Evolutionary conservation across 495 filamentous ascomycete species (phyloP).

Genomic region (Hypoxylon fuscum): DNA sequence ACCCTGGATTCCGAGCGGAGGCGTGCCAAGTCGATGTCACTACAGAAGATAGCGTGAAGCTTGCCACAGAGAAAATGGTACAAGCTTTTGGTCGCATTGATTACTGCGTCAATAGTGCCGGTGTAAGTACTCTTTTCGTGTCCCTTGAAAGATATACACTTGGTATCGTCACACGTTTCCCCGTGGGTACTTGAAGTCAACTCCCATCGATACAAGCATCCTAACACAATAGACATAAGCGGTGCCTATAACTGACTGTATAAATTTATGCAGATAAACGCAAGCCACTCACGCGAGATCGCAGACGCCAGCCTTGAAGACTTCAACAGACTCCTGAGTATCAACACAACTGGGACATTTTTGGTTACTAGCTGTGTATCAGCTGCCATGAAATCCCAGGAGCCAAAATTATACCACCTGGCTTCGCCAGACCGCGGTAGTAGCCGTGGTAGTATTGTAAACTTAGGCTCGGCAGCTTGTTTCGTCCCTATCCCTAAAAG

Average conservation of each 20-base stretch:
- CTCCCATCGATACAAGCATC: too few species aligned
- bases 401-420: neutral
- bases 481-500: conserved; percentile 37
- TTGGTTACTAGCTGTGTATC: neutral
- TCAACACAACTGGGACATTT: conserved; percentile 13
- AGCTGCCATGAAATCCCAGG: conserved; percentile 9
- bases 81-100: conserved; percentile 44
- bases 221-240: too few species aligned
- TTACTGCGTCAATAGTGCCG: conserved; percentile 49
- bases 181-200: too few species aligned
- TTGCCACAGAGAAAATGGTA: conserved; percentile 34
- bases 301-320: conserved; percentile 2
- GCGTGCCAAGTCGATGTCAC: conserved; percentile 46
- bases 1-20: conserved; percentile 37
- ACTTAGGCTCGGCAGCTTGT: conserved; percentile 56
- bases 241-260: neutral
- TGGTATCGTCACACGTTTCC: too few species aligned
- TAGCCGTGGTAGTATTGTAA: conserved; percentile 57
- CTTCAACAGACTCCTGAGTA: neutral
- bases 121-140: conserved; percentile 25
- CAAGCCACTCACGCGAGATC: neutral
- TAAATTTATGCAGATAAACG: neutral
- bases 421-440: neutral
- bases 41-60: conserved; percentile 34
- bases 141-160: neutral